Base-by-base conservation (phyloP, 805 yeast genomes). In the Hanseniaspora meyeri region DNA sequence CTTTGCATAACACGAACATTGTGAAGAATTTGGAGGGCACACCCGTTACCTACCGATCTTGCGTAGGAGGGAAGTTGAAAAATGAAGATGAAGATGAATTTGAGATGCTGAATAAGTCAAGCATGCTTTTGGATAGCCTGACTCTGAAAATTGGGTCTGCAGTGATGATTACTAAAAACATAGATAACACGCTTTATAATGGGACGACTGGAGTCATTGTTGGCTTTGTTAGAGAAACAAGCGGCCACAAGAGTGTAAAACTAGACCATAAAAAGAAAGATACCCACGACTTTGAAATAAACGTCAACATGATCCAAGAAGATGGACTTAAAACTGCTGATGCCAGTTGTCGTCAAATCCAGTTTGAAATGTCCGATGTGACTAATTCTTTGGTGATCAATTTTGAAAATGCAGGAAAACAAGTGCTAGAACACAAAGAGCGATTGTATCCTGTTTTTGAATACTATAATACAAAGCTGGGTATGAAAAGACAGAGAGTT, bases 111-210 rank as follows among this genome's bases (percentile, higher is more conserved):
- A 24, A 53, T 24, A 79, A 80, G 61, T 81, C 84, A 60, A 67
- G 85, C 62, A 85, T 89, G 1, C 43, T 40, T 20, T 24, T 5
- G 5, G 86, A 73, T 39, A 69, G 68, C 39, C 65, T 86, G 14
- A 71, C 71, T 7, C 69, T 86, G 62, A 86, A 85, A 63, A 76
- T 76, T 56, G 84, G 84, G 47, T 87, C 91, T 0, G 93, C 85
- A 68, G 95, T 86, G 0, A 85, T 86, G 91, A 79, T 85, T 74
- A 75, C 85, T 49, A 85, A 85, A 64, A 86, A 86, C 64, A 74
- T 82, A 57, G 91, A 84, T 64, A 83, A 78, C 32, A 75, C 80
- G 0, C 71, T 86, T 49, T 93, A 85, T 11, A 86, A 86, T 68
- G 95, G 95, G 0, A 80, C 89, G 0, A 69, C 85, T 36, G 95